Percentiles rank a stretch among this genome's conserved stretches.
These are phyloP conservation scores for Dactylellina cionopaga DNA, from an alignment of 2,329 filamentous ascomycete species.

Conservation along the genomic window DNA sequence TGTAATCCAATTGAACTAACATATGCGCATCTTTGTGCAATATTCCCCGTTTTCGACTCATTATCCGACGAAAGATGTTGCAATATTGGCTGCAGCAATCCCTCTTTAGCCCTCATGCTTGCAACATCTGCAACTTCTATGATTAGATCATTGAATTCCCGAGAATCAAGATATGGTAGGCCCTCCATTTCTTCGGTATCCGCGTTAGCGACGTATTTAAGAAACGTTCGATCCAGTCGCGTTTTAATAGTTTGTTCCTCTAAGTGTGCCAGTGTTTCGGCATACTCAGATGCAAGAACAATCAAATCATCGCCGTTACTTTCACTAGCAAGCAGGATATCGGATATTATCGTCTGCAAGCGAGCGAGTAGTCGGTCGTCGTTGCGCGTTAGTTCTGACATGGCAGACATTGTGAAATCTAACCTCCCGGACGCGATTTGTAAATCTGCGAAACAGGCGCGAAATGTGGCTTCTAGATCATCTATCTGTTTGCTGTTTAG, in stretches of 20 bases:
- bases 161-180: slow-evolving; percentile 31
- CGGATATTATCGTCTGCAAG: slow-evolving; percentile 36
- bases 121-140: slow-evolving; percentile 43
- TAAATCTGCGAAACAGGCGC: slow-evolving; percentile 24
- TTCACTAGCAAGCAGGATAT: slow-evolving; percentile 41
- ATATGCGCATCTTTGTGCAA: slow-evolving; percentile 37
- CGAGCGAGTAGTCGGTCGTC: slow-evolving; percentile 48
- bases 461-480: slow-evolving; percentile 39
- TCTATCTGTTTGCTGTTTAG: slow-evolving; percentile 21
- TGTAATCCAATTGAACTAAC: slow-evolving; percentile 6
- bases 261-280: slow-evolving; percentile 38
- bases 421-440: slow-evolving; percentile 40
- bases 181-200: slow-evolving; percentile 37
- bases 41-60: slow-evolving; percentile 36
- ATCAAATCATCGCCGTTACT: slow-evolving; percentile 30
- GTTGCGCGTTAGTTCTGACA: slow-evolving; percentile 39
- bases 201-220: slow-evolving; percentile 18
- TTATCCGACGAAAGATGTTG: slow-evolving; percentile 27
- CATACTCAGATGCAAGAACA: slow-evolving; percentile 29
- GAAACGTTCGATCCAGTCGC: slow-evolving; percentile 29
- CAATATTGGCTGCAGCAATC: slow-evolving; percentile 38
- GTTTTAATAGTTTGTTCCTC: slow-evolving; percentile 47
- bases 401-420: slow-evolving; percentile 44
- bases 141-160: slow-evolving; percentile 42
- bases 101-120: slow-evolving; percentile 48